These are phyloP conservation scores for Leccinellum albellum DNA, from an alignment of 768 basidiomycete species.

Conservation along the genomic window DNA sequence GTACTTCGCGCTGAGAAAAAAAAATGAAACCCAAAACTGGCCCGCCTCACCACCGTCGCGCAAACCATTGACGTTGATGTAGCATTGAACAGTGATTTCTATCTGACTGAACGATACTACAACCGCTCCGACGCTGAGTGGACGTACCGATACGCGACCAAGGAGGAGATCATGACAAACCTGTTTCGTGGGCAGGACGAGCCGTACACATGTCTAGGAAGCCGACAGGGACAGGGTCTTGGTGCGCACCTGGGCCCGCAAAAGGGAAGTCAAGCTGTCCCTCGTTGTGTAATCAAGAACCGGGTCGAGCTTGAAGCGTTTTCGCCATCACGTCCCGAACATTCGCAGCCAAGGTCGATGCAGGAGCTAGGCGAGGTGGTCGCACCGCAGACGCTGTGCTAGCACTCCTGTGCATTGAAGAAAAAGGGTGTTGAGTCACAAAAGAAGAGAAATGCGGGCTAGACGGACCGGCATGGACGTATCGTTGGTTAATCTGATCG, in stretches of 20 bases:
- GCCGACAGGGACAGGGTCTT: background rate
- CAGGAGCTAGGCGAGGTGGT: background rate
- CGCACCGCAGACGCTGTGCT: background rate
- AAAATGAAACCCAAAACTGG: background rate
- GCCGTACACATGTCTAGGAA: conserved; percentile 1
- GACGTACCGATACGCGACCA: conserved; percentile 31
- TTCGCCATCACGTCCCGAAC: background rate
- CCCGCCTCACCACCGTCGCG: background rate
- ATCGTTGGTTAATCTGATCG: conserved; percentile 14
- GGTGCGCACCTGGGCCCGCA: background rate
- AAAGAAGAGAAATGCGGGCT: conserved; percentile 1
- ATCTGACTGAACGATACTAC: conserved; percentile 1
- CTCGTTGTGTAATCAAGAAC: conserved; percentile 8
- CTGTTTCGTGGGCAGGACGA: conserved; percentile 19
- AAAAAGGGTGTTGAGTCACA: background rate
- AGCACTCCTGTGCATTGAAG: background rate
- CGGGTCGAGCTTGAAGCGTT: conserved; percentile 1
- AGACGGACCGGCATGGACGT: conserved; percentile 3
- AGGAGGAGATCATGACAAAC: conserved; percentile 29
- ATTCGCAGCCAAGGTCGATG: background rate
- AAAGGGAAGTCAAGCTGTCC: background rate
- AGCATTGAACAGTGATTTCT: conserved; percentile 9
- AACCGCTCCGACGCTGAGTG: conserved; percentile 13
- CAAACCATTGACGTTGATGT: background rate
- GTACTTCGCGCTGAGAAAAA: conserved; percentile 3